Evolutionary conservation across 768 basidiomycete genomes (phyloP), one percentile per base, ranked within the genome.

Genomic region (Termitomyces heimii): DNA sequence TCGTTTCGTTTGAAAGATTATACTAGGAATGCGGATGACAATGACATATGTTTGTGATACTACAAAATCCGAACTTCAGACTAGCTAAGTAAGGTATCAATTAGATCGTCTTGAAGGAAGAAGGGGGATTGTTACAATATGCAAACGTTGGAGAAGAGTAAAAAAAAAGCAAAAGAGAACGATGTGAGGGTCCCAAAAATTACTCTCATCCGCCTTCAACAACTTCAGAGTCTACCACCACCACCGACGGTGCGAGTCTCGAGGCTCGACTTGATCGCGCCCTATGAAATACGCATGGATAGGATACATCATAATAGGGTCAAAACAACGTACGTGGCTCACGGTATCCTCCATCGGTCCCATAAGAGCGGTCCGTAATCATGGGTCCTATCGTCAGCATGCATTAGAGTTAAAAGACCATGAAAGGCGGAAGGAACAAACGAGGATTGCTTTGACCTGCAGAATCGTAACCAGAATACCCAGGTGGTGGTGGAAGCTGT

Each of bases 401-500:
- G 24, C 43, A 31, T 50, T 10, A 44, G 29, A 26, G 35, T 12
- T 5, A 28, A 8, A 26, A 35, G 18, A 39, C 24, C n/a, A n/a
- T 26, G 20, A 24, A 24, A 46, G 2, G 28, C 48, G 10, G 13
- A 26, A 45, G 43, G 49, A 22, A 63, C 68, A 61, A 60, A 70
- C 70, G 62, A 48, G 58, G 47, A 14, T 29, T 42, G 16, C 55
- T 47, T 39, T 60, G 65, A 12, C 52, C 57, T 58, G 49, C 53
- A 53, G 53, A 24, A 39, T 32, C 14, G 26, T 58, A 60, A 28
- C 58, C 55, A 1, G 63, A 44, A 55, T 70, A 68, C 8, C 66
- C 60, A 12, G 69, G 67, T 32, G 70, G 69, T 6, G 66, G 57
- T 29, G 26, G 66, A 58, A 9, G 55, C 16, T 43, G 53, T 16